phyloP scores from a whole-genome alignment of 2,329 filamentous ascomycete species.

The Xylaria sp. region DNA sequence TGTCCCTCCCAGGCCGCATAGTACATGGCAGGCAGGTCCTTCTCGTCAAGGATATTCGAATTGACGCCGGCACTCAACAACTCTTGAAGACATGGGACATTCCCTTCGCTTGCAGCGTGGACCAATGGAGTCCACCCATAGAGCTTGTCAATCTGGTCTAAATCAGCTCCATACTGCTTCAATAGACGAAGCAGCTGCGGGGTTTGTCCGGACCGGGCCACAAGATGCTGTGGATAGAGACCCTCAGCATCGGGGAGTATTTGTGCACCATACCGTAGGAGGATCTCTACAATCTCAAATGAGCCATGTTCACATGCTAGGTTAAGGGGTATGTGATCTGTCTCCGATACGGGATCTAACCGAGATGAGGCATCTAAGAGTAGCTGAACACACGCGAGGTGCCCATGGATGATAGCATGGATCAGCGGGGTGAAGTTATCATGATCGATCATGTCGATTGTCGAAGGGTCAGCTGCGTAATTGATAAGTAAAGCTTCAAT shows the following conservation, averaged over 20 bases:
- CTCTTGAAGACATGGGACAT: slow-evolving; percentile 85
- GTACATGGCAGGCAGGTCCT: slow-evolving; percentile 93
- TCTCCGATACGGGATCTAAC: slow-evolving; percentile 84
- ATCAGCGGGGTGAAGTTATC: slow-evolving; percentile 98
- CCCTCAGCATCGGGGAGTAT: slow-evolving; percentile 97
- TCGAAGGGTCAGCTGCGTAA: slow-evolving; percentile 71
- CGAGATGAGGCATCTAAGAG: slow-evolving; percentile 83
- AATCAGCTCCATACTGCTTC: slow-evolving; percentile 85
- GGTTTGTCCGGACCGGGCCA: slow-evolving; percentile 87
- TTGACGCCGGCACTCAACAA: slow-evolving; percentile 84
- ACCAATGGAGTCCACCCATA: slow-evolving; percentile 98
- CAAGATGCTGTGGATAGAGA: slow-evolving; percentile 95
- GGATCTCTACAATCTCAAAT: slow-evolving; percentile 82
- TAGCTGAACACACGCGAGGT: slow-evolving; percentile 81
- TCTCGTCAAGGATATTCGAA: slow-evolving; percentile 86
- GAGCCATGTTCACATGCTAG: slow-evolving; percentile 95
- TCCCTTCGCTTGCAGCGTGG: slow-evolving; percentile 95
- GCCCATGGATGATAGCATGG: slow-evolving; percentile 90
- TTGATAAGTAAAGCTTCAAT: slow-evolving; percentile 25
- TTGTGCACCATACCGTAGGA: slow-evolving; percentile 81
- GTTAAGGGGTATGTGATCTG: slow-evolving; percentile 94
- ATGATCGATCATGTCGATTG: slow-evolving; percentile 89
- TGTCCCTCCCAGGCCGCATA: slow-evolving; percentile 99
- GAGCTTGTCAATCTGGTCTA: slow-evolving; percentile 93
- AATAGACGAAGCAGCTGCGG: slow-evolving; percentile 83